These are phyloP conservation scores for Cylindrotheca closterium DNA, from an alignment of 108 stramenopile genomes.

Conservation along the genomic window DNA sequence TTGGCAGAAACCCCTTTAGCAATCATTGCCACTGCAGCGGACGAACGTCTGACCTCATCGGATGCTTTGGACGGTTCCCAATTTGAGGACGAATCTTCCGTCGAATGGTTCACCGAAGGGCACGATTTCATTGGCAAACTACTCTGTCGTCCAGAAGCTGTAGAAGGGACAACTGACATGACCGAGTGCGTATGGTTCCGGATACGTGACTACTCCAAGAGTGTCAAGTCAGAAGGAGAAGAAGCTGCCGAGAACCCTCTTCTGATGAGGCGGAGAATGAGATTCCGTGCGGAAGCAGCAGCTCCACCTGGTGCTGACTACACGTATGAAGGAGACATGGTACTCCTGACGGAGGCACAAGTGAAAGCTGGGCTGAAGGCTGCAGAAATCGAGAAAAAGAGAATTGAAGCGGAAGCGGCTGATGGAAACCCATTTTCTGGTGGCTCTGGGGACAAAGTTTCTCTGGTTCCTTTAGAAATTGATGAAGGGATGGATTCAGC, in stretches of 20 bases:
- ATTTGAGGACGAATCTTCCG: slow-evolving; percentile 45
- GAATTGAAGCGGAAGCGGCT: neutral
- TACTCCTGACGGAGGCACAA: slow-evolving; percentile 82
- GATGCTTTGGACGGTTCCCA: slow-evolving; percentile 57
- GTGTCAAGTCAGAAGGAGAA: slow-evolving; percentile 39
- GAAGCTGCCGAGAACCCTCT: slow-evolving; percentile 26
- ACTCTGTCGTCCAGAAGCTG: slow-evolving; percentile 53
- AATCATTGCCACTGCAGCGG: slow-evolving; percentile 71
- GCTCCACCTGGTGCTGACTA: slow-evolving; percentile 20
- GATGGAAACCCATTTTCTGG: slow-evolving; percentile 42
- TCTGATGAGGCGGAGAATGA: slow-evolving; percentile 61
- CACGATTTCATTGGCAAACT: slow-evolving; percentile 46
- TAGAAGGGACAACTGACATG: slow-evolving; percentile 7
- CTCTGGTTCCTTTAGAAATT: slow-evolving; percentile 35
- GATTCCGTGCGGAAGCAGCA: slow-evolving; percentile 62
- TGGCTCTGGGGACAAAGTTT: slow-evolving; percentile 23
- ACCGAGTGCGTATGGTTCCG: slow-evolving; percentile 68
- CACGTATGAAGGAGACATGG: slow-evolving; percentile 18
- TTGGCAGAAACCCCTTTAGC: slow-evolving; percentile 47
- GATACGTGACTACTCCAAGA: slow-evolving; percentile 52
- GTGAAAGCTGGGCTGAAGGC: slow-evolving; percentile 79
- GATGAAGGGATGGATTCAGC: slow-evolving; percentile 16
- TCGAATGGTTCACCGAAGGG: slow-evolving; percentile 50
- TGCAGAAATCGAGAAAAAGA: slow-evolving; percentile 40
- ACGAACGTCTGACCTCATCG: slow-evolving; percentile 62